These are phyloP conservation scores for Dillenia suffruticosa DNA, from an alignment of 164 flowering plant genomes.

Conservation along the genomic window DNA sequence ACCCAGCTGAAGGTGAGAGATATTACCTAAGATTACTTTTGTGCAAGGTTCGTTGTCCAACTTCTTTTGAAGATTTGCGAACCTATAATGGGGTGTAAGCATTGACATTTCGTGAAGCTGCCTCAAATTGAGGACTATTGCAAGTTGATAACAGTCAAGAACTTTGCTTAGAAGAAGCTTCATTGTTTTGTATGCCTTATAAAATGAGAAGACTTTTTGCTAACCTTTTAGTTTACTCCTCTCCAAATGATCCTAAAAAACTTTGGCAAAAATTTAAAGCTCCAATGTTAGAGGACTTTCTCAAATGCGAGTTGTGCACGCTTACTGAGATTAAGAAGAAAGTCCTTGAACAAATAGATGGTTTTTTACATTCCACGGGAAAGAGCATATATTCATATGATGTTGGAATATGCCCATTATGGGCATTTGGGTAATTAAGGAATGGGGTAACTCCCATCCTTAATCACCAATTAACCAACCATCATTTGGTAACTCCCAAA, in stretches of 20 bases:
- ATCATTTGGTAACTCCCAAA: no score
- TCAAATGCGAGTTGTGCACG: no score
- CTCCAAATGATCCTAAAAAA: not conserved
- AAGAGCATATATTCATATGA: not conserved
- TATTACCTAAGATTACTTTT: not conserved
- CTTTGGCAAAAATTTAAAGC: conserved; percentile 2
- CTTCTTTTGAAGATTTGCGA: not conserved
- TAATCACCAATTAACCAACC: no score
- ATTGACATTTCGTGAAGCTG: conserved; percentile 4
- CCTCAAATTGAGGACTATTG: not conserved
- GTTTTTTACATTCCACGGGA: not conserved
- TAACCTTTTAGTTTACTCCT: not conserved
- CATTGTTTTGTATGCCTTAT: not conserved
- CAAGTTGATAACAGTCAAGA: not conserved
- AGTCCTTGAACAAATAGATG: not conserved
- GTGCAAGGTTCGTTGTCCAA: not conserved
- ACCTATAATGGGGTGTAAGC: not conserved
- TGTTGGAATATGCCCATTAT: no score
- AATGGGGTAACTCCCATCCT: no score
- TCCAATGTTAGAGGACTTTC: conserved; percentile 1
- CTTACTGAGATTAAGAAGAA: no score
- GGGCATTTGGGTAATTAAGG: no score
- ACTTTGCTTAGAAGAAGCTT: conserved; percentile 3
- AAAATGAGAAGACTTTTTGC: conserved; percentile 10
- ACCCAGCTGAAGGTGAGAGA: not conserved